Evolutionary conservation across 1,284 basidiomycete genomes (phyloP).

Genomic region (Mixia osmundae): DNA sequence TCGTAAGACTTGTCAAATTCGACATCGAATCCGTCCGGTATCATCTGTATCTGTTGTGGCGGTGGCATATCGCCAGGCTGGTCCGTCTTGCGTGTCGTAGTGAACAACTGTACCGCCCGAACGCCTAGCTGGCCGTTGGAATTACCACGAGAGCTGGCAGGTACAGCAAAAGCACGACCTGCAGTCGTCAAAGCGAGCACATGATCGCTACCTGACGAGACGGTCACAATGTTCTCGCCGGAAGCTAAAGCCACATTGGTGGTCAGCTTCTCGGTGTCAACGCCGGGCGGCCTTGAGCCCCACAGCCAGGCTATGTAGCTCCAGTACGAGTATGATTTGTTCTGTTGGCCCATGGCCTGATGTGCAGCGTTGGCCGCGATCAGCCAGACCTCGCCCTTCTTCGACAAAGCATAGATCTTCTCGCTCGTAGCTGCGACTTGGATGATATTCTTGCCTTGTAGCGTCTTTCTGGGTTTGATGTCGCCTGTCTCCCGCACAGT

Average conservation of each 20-base stretch:
- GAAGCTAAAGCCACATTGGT: slow-evolving; percentile 29
- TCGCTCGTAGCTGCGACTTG: slow-evolving; percentile 31
- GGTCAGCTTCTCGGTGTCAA: slow-evolving; percentile 24
- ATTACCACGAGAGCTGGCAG: too few species aligned
- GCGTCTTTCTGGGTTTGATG: slow-evolving; percentile 26
- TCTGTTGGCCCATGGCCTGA: slow-evolving; percentile 20
- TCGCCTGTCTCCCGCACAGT: too few species aligned
- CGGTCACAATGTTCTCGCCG: slow-evolving; percentile 39
- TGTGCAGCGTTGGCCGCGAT: slow-evolving; percentile 18
- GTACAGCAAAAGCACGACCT: too few species aligned
- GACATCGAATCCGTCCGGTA: too few species aligned
- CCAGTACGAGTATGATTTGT: slow-evolving; percentile 9
- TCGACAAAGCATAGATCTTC: slow-evolving; percentile 41
- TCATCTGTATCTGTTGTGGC: too few species aligned
- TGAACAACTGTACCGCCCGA: too few species aligned
- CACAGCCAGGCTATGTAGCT: slow-evolving; percentile 14
- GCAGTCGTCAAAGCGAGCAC: slow-evolving; percentile 66
- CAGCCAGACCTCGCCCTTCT: slow-evolving; percentile 13
- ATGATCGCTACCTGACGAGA: slow-evolving; percentile 54
- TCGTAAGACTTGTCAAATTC: too few species aligned
- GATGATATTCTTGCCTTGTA: slow-evolving; percentile 54
- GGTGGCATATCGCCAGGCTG: too few species aligned
- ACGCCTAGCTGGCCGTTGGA: too few species aligned
- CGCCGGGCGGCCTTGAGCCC: slow-evolving; percentile 21
- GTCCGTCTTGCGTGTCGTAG: too few species aligned